Evolutionary conservation across 2,329 filamentous ascomycete species (phyloP), one percentile per base, ranked within the genome.

Genomic region (Arthrobotrys pseudoclavata): DNA sequence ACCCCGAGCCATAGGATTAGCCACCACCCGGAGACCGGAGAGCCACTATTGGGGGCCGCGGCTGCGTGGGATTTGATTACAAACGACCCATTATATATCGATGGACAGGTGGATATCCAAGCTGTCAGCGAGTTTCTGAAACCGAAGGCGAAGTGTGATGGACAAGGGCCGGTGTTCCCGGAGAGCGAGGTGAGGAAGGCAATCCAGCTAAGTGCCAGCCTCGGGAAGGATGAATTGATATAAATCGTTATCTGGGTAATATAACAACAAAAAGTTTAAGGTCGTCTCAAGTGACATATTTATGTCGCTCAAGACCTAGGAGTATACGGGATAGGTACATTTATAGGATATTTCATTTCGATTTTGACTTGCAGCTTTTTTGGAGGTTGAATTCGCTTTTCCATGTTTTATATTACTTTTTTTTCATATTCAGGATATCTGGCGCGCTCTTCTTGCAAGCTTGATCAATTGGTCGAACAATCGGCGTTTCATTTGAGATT

Each of bases 41-140:
- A 93, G 82, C 87, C 87, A 31, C 85, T 96, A 13, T 86, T 96
- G 5, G 91, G 91, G 42, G 91, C 91, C 0, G 90, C 90, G 18
- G 92, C 93, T 1, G 91, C 94, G 0, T 98, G 95, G 95, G 94
- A 97, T 81, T 86, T 94, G 67, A 96, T 98, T 76, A 92, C 96
- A 82, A 87, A 86, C 66, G 93, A 97, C 83, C 89, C 92, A 5
- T 84, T 94, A 7, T 96, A 92, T 83, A 89, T 90, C 83, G 87
- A 88, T 55, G 93, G 94, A 0, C 86, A 92, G 20, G 90, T 97
- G 26, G 92, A 98, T 83, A 89, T 97, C 12, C 91, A 87, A 42
- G 88, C 91, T 82, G 92, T 97, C 34, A 94, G 91, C 83, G 91
- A 96, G 82, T 87, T 90, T 12, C 85, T 98, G 66, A 94, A 93